These are phyloP conservation scores for Hymenoscyphus infarciens DNA, from an alignment of 2,329 filamentous ascomycete genomes.

Conservation along the genomic window DNA sequence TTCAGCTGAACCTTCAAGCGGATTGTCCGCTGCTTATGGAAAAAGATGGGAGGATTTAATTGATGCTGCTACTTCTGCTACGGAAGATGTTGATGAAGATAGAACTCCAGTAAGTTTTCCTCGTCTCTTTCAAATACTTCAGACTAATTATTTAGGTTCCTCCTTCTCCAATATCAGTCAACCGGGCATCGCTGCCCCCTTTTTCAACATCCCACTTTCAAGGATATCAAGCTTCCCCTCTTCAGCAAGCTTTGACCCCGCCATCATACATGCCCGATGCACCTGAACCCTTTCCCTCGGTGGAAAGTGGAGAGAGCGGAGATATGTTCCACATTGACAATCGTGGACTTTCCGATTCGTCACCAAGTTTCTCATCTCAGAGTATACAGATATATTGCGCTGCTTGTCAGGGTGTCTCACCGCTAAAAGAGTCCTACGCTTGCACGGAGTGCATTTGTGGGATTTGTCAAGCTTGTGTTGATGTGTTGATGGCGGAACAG, in stretches of 20 bases:
- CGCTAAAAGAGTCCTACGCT: slow-evolving; percentile 80
- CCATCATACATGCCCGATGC: slow-evolving; percentile 64
- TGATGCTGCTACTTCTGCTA: slow-evolving; percentile 88
- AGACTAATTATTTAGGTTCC: slow-evolving; percentile 49
- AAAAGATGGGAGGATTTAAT: slow-evolving; percentile 97
- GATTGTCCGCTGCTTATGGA: slow-evolving; percentile 56
- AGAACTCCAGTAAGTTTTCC: slow-evolving; percentile 72
- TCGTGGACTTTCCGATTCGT: slow-evolving; percentile 64
- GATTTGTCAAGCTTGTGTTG: slow-evolving; percentile 83
- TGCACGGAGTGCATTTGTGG: slow-evolving; percentile 97
- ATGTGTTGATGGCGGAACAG: slow-evolving; percentile 72
- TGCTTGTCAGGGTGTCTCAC: slow-evolving; percentile 73
- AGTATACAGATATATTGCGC: slow-evolving; percentile 89
- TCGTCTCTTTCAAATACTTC: background rate
- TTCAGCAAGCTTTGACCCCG: slow-evolving; percentile 87
- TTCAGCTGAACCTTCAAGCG: slow-evolving; percentile 74
- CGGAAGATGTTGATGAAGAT: slow-evolving; percentile 86
- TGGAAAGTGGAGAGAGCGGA: slow-evolving; percentile 72
- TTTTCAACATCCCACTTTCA: slow-evolving; percentile 57
- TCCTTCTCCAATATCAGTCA: slow-evolving; percentile 61
- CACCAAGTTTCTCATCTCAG: slow-evolving; percentile 68
- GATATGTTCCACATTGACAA: slow-evolving; percentile 69
- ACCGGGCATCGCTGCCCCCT: slow-evolving; percentile 59
- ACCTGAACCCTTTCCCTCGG: slow-evolving; percentile 81
- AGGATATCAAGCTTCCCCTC: slow-evolving; percentile 81